phyloP scores from a whole-genome alignment of 2,329 filamentous ascomycete genomes.

The Colletotrichum phormii region DNA sequence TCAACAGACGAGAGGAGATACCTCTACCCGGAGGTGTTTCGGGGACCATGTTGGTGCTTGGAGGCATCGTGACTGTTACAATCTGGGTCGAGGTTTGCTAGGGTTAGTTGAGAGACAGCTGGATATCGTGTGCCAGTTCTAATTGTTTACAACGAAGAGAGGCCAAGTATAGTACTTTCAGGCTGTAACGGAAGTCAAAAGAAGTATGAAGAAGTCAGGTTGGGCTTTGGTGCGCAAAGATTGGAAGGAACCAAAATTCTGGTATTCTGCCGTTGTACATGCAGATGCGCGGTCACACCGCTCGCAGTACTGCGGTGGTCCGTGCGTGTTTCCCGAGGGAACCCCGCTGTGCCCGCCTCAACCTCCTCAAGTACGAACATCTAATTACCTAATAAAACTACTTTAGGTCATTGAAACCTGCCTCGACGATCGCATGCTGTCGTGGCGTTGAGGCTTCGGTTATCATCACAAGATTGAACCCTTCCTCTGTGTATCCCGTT shows the following conservation, averaged over 20 bases:
- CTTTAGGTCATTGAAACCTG: neutral
- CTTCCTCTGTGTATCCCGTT: neutral
- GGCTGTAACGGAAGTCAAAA: neutral
- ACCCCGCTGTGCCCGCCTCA: no score
- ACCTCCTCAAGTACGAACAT: no score
- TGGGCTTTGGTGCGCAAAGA: neutral
- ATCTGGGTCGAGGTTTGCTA: neutral
- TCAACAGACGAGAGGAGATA: constrained; percentile 89
- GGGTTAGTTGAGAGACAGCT: neutral
- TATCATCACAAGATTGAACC: neutral
- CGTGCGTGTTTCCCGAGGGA: neutral
- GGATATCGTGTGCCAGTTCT: neutral
- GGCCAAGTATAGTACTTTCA: neutral
- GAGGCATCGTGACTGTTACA: constrained; percentile 37
- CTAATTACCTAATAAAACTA: no score
- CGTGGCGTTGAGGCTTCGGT: neutral
- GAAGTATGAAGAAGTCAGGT: neutral
- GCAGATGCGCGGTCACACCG: constrained; percentile 15
- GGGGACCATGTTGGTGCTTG: constrained; percentile 53
- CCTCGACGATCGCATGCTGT: neutral
- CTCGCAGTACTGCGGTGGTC: neutral
- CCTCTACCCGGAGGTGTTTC: constrained; percentile 65
- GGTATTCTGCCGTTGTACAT: constrained; percentile 27
- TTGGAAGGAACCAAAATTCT: constrained; percentile 24
- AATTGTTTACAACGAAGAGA: neutral